A percentile compares a stretch with the other conserved stretches of the same genome.
Evolutionary conservation across 106 monocot species (phyloP).

Genomic region (Iris macrosiphon): DNA sequence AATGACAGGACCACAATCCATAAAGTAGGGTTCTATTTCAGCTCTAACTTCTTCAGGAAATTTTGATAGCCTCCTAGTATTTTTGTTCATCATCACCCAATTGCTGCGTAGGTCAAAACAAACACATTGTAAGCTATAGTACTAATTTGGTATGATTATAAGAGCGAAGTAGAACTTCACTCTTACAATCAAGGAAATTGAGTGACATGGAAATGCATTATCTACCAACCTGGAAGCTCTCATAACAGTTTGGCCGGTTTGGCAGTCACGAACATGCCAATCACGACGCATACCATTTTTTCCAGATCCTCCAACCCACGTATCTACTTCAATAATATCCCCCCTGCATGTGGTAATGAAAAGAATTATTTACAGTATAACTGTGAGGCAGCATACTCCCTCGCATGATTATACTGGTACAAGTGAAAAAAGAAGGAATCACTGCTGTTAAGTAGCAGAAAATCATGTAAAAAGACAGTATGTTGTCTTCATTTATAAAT

Average conservation of each 20-base stretch:
- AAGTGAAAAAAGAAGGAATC: too few relatives aligned
- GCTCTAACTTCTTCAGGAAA: conserved; percentile 56
- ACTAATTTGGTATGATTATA: not conserved
- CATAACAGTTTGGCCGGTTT: conserved; percentile 53
- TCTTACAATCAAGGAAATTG: not conserved
- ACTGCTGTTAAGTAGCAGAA: too few relatives aligned
- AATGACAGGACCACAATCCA: conserved; percentile 27
- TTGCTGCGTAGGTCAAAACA: conserved; percentile 4
- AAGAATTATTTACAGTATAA: too few relatives aligned
- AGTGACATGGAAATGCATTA: too few relatives aligned
- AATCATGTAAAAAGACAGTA: too few relatives aligned
- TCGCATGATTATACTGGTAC: too few relatives aligned
- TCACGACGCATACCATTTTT: conserved; percentile 86
- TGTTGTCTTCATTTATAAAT: too few relatives aligned
- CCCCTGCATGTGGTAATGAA: conserved; percentile 43
- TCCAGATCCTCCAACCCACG: conserved; percentile 63
- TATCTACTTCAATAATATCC: conserved; percentile 67
- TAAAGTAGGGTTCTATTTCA: conserved; percentile 43
- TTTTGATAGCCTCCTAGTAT: conserved; percentile 49
- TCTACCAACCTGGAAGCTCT: conserved; percentile 60
- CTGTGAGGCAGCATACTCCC: too few relatives aligned
- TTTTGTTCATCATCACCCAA: conserved; percentile 70
- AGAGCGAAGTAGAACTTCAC: not conserved
- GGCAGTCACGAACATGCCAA: conserved; percentile 65
- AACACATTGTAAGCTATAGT: not conserved